These are phyloP conservation scores for Sphaerulina vaccinii DNA, from an alignment of 2,329 filamentous ascomycete species.

Conservation along the genomic window DNA sequence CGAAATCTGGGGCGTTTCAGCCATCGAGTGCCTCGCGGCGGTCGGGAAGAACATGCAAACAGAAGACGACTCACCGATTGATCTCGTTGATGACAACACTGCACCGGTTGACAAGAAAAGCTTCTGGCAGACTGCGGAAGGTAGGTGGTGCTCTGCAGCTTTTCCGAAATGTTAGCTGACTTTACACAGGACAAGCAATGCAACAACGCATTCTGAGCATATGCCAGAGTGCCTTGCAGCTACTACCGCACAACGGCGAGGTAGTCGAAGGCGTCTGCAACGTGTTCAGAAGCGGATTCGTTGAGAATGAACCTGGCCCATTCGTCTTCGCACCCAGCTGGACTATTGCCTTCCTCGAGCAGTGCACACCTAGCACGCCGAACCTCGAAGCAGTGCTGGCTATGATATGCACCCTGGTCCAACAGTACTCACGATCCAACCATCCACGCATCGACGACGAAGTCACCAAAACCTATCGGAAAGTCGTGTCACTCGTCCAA, in stretches of 20 bases:
- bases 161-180: neutral
- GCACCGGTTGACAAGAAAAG: slow-evolving; percentile 30
- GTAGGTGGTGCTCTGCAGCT: slow-evolving; percentile 25
- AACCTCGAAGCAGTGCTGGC: slow-evolving; percentile 68
- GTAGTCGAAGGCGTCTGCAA: slow-evolving; percentile 70
- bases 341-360: slow-evolving; percentile 62
- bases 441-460: slow-evolving; percentile 49
- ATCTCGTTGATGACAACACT: slow-evolving; percentile 59
- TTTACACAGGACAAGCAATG: slow-evolving; percentile 38
- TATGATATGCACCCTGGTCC: slow-evolving; percentile 67
- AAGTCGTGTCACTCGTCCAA: slow-evolving; percentile 63
- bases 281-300: slow-evolving; percentile 71
- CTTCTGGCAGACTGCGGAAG: slow-evolving; percentile 53
- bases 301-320: slow-evolving; percentile 69
- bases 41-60: slow-evolving; percentile 72
- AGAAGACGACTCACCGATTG: slow-evolving; percentile 64
- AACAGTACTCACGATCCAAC: slow-evolving; percentile 39
- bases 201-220: slow-evolving; percentile 52
- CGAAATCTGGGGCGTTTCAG: slow-evolving; percentile 49
- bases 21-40: slow-evolving; percentile 66
- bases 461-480: slow-evolving; percentile 56
- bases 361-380: slow-evolving; percentile 58
- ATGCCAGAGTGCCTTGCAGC: slow-evolving; percentile 51
- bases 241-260: slow-evolving; percentile 63
- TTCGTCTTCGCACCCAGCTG: slow-evolving; percentile 70